phyloP scores from a whole-genome alignment of 352 stramenopile genomes.

The Pythium oligandrum region DNA sequence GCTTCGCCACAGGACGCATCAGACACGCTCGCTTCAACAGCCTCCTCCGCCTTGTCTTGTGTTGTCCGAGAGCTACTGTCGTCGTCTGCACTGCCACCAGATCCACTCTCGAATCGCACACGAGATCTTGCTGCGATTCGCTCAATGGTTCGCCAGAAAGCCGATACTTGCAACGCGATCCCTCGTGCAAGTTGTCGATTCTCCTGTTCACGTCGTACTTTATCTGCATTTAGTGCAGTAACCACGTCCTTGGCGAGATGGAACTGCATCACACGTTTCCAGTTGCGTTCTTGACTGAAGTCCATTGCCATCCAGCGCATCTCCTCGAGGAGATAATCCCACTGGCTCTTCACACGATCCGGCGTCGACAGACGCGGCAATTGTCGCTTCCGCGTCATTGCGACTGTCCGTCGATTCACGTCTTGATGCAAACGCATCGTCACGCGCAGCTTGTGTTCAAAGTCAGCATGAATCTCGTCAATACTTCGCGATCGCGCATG shows the following conservation, averaged over 20 bases:
- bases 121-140: constrained; percentile 74
- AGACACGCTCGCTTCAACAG: not conserved
- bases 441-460: constrained; percentile 44
- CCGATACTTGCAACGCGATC: constrained; percentile 63
- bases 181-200: constrained; percentile 59
- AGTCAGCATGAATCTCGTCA: constrained; percentile 29
- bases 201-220: constrained; percentile 57
- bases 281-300: constrained; percentile 96
- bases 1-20: no score
- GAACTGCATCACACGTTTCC: constrained; percentile 82
- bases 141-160: constrained; percentile 85
- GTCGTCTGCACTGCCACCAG: constrained; percentile 2
- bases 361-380: constrained; percentile 56
- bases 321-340: constrained; percentile 94
- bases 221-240: constrained; percentile 62
- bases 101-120: constrained; percentile 48
- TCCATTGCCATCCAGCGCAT: constrained; percentile 97
- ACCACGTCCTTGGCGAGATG: constrained; percentile 62
- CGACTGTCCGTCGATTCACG: constrained; percentile 23
- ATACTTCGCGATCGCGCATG: constrained; percentile 4
- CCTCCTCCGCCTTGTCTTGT: constrained; percentile 4
- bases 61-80: not conserved
- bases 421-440: constrained; percentile 46
- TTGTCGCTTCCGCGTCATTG: constrained; percentile 61
- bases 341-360: constrained; percentile 70